phyloP scores from a whole-genome alignment of 2,329 filamentous ascomycete genomes.

The Microascus cirrosus region DNA sequence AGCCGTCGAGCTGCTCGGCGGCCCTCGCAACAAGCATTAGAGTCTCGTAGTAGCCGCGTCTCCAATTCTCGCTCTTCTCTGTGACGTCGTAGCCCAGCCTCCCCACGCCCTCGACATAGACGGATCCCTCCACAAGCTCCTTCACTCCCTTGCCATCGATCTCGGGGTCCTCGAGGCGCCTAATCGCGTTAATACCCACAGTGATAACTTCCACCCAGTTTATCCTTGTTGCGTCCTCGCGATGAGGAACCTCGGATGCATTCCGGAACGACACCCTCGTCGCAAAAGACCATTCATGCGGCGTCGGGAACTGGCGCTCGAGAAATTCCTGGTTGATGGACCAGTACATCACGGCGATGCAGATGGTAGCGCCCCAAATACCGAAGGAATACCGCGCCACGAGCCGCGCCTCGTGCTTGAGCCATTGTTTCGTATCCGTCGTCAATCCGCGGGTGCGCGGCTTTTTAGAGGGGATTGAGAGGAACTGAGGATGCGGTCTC shows the following conservation, averaged over 20 bases:
- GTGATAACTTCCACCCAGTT: slow-evolving; percentile 61
- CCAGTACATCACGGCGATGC: slow-evolving; percentile 49
- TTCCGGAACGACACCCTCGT: slow-evolving; percentile 58
- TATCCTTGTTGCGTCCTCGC: slow-evolving; percentile 37
- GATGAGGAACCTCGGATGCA: slow-evolving; percentile 47
- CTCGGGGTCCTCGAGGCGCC: slow-evolving; percentile 56
- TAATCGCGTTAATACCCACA: slow-evolving; percentile 47
- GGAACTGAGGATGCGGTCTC: slow-evolving; percentile 39
- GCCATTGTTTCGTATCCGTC: slow-evolving; percentile 62
- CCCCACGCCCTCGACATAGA: slow-evolving; percentile 42
- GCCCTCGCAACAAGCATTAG: slow-evolving; percentile 67
- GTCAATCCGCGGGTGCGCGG: slow-evolving; percentile 61
- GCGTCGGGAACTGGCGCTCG: slow-evolving; percentile 69
- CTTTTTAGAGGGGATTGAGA: slow-evolving; percentile 33
- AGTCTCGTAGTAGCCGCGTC: slow-evolving; percentile 72
- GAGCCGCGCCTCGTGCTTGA: slow-evolving; percentile 59
- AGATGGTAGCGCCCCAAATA: slow-evolving; percentile 51
- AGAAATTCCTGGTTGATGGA: slow-evolving; percentile 62
- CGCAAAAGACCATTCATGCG: slow-evolving; percentile 66
- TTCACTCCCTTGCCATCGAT: slow-evolving; percentile 57
- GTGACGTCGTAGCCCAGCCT: slow-evolving; percentile 54
- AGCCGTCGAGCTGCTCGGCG: slow-evolving; percentile 73
- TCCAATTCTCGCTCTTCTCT: slow-evolving; percentile 71
- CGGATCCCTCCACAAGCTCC: slow-evolving; percentile 42
- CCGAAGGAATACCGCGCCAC: slow-evolving; percentile 57